phyloP scores from a whole-genome alignment of 164 flowering plant species.

The Amborella trichopoda region DNA sequence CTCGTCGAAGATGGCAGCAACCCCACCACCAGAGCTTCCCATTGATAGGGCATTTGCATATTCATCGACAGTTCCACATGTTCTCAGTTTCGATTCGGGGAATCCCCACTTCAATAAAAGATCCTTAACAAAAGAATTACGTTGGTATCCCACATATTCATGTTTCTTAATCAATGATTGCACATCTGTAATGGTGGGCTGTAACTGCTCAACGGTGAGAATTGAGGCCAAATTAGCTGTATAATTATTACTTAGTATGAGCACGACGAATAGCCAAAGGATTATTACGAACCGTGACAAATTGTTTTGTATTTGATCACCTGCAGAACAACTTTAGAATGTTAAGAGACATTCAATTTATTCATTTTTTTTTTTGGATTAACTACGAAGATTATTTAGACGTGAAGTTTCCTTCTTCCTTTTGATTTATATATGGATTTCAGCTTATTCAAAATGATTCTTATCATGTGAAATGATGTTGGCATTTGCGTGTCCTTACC shows the following conservation, averaged over 20 bases:
- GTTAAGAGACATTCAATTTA: no score
- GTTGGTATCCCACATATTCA: slow-evolving; percentile 26
- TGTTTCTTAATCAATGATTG: slow-evolving; percentile 17
- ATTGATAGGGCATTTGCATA: slow-evolving; percentile 13
- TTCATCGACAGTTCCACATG: slow-evolving; percentile 11
- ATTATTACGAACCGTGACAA: slow-evolving; percentile 31
- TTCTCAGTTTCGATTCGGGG: slow-evolving; percentile 11
- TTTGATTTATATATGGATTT: no score
- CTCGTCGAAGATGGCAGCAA: slow-evolving; percentile 37
- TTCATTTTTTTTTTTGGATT: no score
- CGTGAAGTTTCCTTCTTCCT: no score
- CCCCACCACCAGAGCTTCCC: slow-evolving; percentile 25
- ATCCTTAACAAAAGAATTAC: slow-evolving; percentile 21
- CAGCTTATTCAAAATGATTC: no score
- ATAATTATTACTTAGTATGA: slow-evolving; percentile 32
- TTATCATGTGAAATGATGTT: no score
- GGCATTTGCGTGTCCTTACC: no score
- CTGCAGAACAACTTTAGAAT: no score
- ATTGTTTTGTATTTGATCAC: slow-evolving; percentile 29
- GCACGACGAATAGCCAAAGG: slow-evolving; percentile 40
- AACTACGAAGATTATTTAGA: no score
- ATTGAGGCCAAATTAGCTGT: slow-evolving; percentile 33
- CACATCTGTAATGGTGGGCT: slow-evolving; percentile 24
- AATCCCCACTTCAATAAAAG: slow-evolving; percentile 15
- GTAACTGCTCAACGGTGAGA: slow-evolving; percentile 31